Evolutionary conservation across 2,329 filamentous ascomycete species (phyloP).

Genomic region (Ophiostoma sp.): DNA sequence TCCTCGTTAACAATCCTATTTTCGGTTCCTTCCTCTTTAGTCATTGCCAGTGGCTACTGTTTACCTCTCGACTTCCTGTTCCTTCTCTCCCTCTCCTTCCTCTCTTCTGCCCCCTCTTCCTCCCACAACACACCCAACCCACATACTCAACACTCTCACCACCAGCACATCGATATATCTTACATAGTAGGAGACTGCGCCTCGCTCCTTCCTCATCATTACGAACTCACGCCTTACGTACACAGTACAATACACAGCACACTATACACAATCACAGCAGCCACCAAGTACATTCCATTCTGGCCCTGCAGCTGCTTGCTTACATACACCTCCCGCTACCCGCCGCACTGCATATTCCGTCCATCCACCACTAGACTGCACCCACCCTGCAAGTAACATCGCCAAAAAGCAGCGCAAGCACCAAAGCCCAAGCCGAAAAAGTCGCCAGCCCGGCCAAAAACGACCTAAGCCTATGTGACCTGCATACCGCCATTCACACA

Average conservation of each 20-base stretch:
- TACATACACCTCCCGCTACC: constrained; percentile 6
- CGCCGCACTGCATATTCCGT: neutral
- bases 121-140: neutral
- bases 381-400: neutral
- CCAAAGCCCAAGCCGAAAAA: neutral
- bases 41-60: neutral
- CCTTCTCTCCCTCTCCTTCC: neutral
- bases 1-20: neutral
- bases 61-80: neutral
- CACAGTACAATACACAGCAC: neutral
- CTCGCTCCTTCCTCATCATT: constrained; percentile 6
- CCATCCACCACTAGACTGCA: neutral
- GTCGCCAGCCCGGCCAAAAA: neutral
- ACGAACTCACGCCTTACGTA: neutral
- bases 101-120: neutral
- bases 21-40: neutral
- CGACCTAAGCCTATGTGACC: constrained; percentile 11
- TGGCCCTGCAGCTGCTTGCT: neutral
- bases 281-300: neutral
- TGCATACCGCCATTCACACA: constrained; percentile 18
- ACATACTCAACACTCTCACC: neutral
- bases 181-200: neutral
- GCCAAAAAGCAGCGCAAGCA: neutral
- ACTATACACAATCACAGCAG: neutral
- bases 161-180: neutral